Evolutionary conservation across 306 rosid genomes (phyloP).

Genomic region (Hylodesmum podocarpum): DNA sequence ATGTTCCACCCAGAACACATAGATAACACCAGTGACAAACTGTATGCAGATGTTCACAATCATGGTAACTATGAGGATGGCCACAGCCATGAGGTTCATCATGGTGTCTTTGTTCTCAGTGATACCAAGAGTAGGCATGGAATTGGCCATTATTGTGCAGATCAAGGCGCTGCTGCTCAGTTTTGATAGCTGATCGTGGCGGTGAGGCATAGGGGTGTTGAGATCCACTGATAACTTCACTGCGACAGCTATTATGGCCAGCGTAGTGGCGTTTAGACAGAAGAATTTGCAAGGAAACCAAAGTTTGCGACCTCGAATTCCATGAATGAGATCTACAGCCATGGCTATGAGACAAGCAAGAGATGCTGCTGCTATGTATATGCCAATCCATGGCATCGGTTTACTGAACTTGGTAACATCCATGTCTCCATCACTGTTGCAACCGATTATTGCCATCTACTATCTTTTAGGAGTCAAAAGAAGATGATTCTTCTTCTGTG

Average conservation of each 20-base stretch:
- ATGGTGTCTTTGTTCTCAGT: conserved; percentile 61
- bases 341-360: conserved; percentile 55
- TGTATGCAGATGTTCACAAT: conserved; percentile 76
- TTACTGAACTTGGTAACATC: conserved; percentile 63
- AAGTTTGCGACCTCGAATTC: conserved; percentile 52
- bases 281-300: conserved; percentile 83
- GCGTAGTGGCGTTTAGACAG: conserved; percentile 76
- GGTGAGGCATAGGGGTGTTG: conserved; percentile 80
- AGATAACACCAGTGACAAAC: conserved; percentile 80
- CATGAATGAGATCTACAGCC: conserved; percentile 59
- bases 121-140: conserved; percentile 85
- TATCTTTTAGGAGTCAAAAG: neutral
- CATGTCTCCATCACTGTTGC: conserved; percentile 52
- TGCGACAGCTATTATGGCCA: conserved; percentile 67
- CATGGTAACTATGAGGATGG: conserved; percentile 70
- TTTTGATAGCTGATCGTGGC: conserved; percentile 74
- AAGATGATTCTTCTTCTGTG: neutral
- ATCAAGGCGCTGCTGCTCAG: conserved; percentile 71
- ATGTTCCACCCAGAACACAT: conserved; percentile 71
- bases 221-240: conserved; percentile 73
- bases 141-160: conserved; percentile 70
- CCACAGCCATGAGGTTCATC: conserved; percentile 72
- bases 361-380: conserved; percentile 80
- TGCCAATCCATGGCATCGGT: conserved; percentile 94
- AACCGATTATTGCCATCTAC: conserved; percentile 58